Conservation (phyloP, 805 yeast species). For the Maudiozyma serrabonitensis region DNA sequence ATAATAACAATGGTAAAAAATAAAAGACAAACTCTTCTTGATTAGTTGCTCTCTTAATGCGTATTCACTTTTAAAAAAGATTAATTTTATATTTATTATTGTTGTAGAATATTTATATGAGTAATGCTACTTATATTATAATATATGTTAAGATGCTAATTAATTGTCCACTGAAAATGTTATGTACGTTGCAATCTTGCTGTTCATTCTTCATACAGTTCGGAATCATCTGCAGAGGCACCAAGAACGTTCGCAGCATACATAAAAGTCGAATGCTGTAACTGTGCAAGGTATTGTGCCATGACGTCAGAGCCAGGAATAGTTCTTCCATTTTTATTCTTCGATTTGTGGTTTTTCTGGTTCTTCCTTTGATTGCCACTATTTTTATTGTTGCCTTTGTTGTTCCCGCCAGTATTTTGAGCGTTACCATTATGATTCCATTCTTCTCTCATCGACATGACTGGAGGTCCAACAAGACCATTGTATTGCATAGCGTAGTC, state of each 20-base stretch:
- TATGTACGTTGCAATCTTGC: background rate
- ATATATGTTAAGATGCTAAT: background rate
- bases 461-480: background rate
- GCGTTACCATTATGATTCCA: background rate
- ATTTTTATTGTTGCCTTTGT: background rate
- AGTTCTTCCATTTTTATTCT: conserved; percentile 8
- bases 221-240: conserved; percentile 33
- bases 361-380: conserved; percentile 1
- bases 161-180: background rate
- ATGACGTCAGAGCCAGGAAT: conserved; percentile 61
- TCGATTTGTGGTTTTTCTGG: conserved; percentile 1
- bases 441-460: too few relatives aligned
- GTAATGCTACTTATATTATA: background rate
- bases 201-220: conserved; percentile 14
- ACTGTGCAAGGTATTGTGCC: conserved; percentile 70
- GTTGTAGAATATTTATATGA: background rate
- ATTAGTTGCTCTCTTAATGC: too few relatives aligned
- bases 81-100: background rate
- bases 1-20: too few relatives aligned
- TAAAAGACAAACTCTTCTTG: too few relatives aligned
- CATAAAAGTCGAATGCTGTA: conserved; percentile 50
- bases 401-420: background rate
- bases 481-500: conserved; percentile 6
- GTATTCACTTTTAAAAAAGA: too few relatives aligned
- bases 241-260: conserved; percentile 47